Percentiles rank a stretch among this genome's conserved stretches.
phyloP scores from a whole-genome alignment of 148 eudicot genomes.

The Polygonum maritimum region DNA sequence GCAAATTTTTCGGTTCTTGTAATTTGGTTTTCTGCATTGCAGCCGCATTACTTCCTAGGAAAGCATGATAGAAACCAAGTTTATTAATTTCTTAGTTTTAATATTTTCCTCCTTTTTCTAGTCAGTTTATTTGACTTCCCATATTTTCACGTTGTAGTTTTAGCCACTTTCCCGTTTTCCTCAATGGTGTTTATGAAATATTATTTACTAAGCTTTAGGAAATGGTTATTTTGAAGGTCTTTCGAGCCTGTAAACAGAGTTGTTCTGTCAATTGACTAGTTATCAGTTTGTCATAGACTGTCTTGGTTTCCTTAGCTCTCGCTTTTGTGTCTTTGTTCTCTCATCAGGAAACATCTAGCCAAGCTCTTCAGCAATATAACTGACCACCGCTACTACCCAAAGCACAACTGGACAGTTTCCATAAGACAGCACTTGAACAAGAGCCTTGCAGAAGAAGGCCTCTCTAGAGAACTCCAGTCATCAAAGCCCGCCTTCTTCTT shows the following conservation, averaged over 20 bases:
- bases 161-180: no score
- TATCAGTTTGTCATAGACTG: neutral
- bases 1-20: neutral
- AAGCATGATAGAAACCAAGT: no score
- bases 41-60: neutral
- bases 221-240: no score
- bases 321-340: conserved; percentile 6
- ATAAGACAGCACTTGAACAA: conserved; percentile 71
- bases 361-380: conserved; percentile 49
- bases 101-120: no score
- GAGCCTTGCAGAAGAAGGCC: conserved; percentile 66
- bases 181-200: no score
- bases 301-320: neutral
- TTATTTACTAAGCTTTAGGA: no score
- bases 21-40: neutral
- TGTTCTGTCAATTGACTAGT: neutral
- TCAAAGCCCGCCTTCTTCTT: conserved; percentile 58
- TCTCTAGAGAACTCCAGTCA: conserved; percentile 31
- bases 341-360: conserved; percentile 62
- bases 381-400: conserved; percentile 58
- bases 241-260: neutral
- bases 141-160: no score
- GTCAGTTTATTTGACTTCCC: no score
- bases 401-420: conserved; percentile 60
- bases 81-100: no score